Percentiles rank a stretch among this genome's conserved stretches.
Conservation (phyloP, 371 early-diverging fungal species). For the Entomophthora muscae region DNA sequence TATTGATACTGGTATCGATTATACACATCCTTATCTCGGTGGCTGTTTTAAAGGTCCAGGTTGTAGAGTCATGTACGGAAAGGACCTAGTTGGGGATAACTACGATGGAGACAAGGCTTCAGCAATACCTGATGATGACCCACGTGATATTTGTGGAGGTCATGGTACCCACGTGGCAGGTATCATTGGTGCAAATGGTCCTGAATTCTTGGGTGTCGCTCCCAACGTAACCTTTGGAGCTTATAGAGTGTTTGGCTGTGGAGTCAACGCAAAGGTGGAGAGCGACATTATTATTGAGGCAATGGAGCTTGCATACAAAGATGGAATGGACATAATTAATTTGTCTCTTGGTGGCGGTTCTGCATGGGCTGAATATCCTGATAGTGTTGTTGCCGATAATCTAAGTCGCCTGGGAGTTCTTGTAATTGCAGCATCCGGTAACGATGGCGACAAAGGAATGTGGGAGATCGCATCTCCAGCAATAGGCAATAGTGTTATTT, state of each 20-base stretch:
- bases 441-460: slow-evolving; percentile 47
- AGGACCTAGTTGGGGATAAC: slow-evolving; percentile 23
- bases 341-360: slow-evolving; percentile 44
- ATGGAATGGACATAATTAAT: slow-evolving; percentile 41
- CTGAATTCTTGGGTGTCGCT: slow-evolving; percentile 31
- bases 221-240: slow-evolving; percentile 37
- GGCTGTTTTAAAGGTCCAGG: slow-evolving; percentile 23
- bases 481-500: slow-evolving; percentile 32
- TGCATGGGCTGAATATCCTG: slow-evolving; percentile 24
- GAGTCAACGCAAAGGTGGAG: slow-evolving; percentile 17
- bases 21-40: slow-evolving; percentile 30
- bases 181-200: slow-evolving; percentile 28
- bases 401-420: slow-evolving; percentile 22
- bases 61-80: slow-evolving; percentile 21
- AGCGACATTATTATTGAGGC: slow-evolving; percentile 41
- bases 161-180: slow-evolving; percentile 48
- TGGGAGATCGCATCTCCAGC: slow-evolving; percentile 40
- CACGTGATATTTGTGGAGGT: slow-evolving; percentile 24
- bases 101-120: slow-evolving; percentile 8
- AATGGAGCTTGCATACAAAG: slow-evolving; percentile 33
- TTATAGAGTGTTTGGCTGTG: slow-evolving; percentile 42
- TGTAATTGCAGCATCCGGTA: slow-evolving; percentile 41
- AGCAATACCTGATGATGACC: slow-evolving; percentile 26
- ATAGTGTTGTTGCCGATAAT: slow-evolving; percentile 19
- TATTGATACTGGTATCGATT: slow-evolving; percentile 32